phyloP scores from a whole-genome alignment of 2,329 filamentous ascomycete species.

The Lanzia echinophila region DNA sequence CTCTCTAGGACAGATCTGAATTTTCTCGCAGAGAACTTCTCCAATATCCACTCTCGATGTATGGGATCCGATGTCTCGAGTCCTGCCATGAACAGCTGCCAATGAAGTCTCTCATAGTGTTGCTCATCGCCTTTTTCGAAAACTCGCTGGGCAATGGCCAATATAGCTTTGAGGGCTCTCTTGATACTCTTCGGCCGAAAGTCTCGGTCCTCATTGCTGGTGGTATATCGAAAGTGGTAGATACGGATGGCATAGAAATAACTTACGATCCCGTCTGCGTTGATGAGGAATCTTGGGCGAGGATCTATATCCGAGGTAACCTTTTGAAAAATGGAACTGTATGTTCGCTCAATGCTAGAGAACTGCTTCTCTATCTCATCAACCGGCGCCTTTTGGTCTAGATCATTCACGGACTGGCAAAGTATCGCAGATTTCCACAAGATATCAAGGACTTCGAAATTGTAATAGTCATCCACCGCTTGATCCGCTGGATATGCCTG shows the following conservation, averaged over 20 bases:
- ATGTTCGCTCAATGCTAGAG: not conserved
- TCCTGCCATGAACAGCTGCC: conserved; percentile 14
- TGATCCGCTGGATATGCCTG: not conserved
- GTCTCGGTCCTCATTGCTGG: not conserved
- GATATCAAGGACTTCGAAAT: not conserved
- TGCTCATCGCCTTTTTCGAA: conserved; percentile 3
- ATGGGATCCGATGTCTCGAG: conserved; percentile 11
- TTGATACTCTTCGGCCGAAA: not conserved
- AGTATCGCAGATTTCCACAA: not conserved
- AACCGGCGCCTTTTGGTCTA: not conserved
- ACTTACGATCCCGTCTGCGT: conserved; percentile 2
- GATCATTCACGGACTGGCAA: not conserved
- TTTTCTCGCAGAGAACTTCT: not conserved
- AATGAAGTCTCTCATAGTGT: conserved; percentile 7
- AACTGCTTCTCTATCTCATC: not conserved
- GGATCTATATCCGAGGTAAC: not conserved
- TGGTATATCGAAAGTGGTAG: not conserved
- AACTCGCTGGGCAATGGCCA: not conserved
- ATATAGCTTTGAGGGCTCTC: not conserved
- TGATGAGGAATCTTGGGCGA: not conserved
- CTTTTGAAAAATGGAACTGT: not conserved
- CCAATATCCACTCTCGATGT: conserved; percentile 9
- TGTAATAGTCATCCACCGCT: not conserved
- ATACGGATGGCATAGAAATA: conserved; percentile 4
- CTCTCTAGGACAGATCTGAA: conserved; percentile 1